phyloP scores from a whole-genome alignment of 148 eudicot species.

The Rhododendron henanense region DNA sequence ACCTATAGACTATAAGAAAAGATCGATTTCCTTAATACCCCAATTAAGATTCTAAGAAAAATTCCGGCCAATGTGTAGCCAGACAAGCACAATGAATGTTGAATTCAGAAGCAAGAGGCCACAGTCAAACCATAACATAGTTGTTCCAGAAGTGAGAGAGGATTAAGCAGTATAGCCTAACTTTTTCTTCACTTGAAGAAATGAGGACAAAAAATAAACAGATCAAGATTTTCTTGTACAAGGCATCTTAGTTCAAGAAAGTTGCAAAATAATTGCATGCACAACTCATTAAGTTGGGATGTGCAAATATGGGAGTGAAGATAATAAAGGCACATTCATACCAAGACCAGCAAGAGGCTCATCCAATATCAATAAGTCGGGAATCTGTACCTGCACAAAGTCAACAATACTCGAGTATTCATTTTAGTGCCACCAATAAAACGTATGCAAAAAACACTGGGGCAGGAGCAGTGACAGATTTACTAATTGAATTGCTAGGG shows the following conservation, averaged over 20 bases:
- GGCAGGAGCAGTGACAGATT: conserved; percentile 16
- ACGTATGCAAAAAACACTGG: background rate
- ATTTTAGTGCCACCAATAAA: background rate
- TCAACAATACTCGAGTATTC: background rate
- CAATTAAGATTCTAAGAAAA: background rate
- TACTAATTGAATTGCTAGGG: conserved; percentile 91
- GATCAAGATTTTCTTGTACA: background rate
- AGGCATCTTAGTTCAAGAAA: background rate
- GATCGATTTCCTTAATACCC: background rate
- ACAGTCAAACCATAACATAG: background rate
- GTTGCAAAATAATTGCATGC: background rate
- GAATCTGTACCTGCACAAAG: conserved; percentile 70
- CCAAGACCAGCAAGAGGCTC: conserved; percentile 99
- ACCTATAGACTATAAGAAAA: background rate
- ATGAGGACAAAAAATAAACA: background rate
- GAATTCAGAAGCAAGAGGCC: background rate
- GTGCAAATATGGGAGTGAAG: background rate
- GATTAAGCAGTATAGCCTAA: background rate
- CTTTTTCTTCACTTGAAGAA: background rate
- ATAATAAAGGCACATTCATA: conserved; percentile 26
- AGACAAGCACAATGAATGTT: background rate
- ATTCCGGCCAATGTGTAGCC: background rate
- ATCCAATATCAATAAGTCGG: conserved; percentile 81
- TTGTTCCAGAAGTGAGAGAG: background rate
- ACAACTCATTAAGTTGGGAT: background rate